Evolutionary conservation across 169 alveolate species (phyloP), one percentile per base, ranked within the genome.

Genomic region (Plasmodium relictum): DNA sequence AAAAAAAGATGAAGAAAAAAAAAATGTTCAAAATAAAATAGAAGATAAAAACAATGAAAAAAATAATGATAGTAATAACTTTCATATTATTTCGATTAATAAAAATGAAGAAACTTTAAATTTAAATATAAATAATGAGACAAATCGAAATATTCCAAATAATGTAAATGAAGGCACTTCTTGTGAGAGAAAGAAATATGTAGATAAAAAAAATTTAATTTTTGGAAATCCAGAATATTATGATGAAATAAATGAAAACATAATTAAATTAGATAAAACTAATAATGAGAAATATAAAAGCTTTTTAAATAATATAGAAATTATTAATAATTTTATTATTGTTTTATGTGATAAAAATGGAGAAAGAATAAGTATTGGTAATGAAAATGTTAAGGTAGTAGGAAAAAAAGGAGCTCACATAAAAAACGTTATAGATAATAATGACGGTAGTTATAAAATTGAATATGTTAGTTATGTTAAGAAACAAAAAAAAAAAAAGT

Each of bases 341-440:
- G 65, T 86, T 24, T 62, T 86, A 24, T 70, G 18, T 71, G 92
- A 86, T n/a, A 54, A 59, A 12, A 12, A 86, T 86, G 92, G 92
- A 14, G 88, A 70, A 71, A 86, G 85, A 68, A 45, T 86, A 71
- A 20, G 61, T 10, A 86, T 86, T 0, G 93, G 93, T 22, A 74
- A 74, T 45, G 90, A 88, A 18, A 73, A 62, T 48, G 71, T 88
- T 56, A 74, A 74, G 44, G 93, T 88, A 37, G 62, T 74, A 39
- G 93, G 89, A 6, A 74, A 73, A 41, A 73, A 63, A 16, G 93
- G 93, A 2, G 88, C 89, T 18, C 42, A 88, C 48, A 88, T 88
- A 12, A 88, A 88, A 73, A 68, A 74, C 3, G 87, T 88, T n/a
- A 68, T 76, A 24, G 93, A 88, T 18, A 88, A 88, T 66, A 41